phyloP scores from a whole-genome alignment of 805 yeast species.

The Clavispora fructus region DNA sequence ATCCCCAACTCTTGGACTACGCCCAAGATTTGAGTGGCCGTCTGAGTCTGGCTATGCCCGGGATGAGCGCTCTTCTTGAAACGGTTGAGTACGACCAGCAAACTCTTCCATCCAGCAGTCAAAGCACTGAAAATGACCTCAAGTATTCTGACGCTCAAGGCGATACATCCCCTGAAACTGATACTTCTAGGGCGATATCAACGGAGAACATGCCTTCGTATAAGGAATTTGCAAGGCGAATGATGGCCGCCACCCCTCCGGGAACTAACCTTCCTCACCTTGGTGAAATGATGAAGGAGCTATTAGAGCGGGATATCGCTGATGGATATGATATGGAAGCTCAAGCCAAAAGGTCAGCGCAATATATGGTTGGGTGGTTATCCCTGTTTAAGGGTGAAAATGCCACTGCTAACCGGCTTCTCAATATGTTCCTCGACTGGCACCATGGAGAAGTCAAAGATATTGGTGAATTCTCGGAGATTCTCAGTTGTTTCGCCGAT shows the following conservation, averaged over 20 bases:
- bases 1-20: background rate
- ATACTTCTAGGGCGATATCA: background rate
- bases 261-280: background rate
- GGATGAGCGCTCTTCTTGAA: background rate
- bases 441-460: background rate
- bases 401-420: background rate
- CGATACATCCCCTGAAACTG: background rate
- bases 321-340: background rate
- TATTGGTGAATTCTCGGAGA: background rate
- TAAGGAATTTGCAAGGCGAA: background rate
- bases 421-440: background rate
- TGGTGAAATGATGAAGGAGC: background rate
- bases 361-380: background rate
- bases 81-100: background rate
- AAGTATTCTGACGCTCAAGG: background rate
- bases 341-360: background rate
- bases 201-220: background rate
- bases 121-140: background rate
- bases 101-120: background rate
- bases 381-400: background rate
- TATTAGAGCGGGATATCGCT: background rate
- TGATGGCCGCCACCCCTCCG: background rate
- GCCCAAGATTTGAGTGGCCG: background rate
- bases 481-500: conserved; percentile 49
- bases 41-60: background rate